Base-by-base conservation (phyloP, 305 asterid species). In the Ruellia speciosa region DNA sequence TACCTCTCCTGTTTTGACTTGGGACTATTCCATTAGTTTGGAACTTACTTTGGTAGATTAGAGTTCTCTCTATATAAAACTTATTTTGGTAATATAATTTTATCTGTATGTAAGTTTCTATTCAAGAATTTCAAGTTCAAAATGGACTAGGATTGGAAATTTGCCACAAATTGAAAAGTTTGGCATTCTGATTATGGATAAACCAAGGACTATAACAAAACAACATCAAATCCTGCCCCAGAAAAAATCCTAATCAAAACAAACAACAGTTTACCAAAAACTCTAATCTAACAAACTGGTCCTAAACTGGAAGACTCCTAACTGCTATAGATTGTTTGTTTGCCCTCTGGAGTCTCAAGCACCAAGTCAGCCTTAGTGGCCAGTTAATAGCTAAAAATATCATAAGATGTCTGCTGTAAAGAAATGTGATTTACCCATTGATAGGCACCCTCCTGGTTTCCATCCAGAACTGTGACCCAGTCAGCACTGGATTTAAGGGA, bases 381-480 rank as follows among this genome's bases (percentile, higher is more conserved):
- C 49, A 43, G 3, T 14, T 47, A 13, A 47, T 15, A 6, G 52
- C 52, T 47, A 13, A 47, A 16, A 47, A 47, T 3, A 5, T 14
- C n/a, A 47, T 14, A 14, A 47, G 49, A 43, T 13, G 10, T 43
- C 16, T n/a, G 16, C 14, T n/a, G 16, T n/a, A n/a, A 43, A 13
- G 52, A 14, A 47, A 47, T 47, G 14, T 47, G 49, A 3, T n/a
- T 47, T 16, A 85, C 95, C 95, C 95, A 85, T 51, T 78, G 79
- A 77, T 82, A 85, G 57, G 85, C 83, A 54, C 83, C 95, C 82
- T 85, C 95, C 69, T 85, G 83, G 40, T 59, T 76, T 61, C 95
- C 95, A 72, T 80, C 85, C 74, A 85, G 72, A 59, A 82, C 78
- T 16, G 72, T 69, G 34, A 83, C 85, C 95, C 92, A 80, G 18